A percentile compares a stretch with the other conserved stretches of the same genome.
phyloP scores from a whole-genome alignment of 2,329 filamentous ascomycete species.

The Apiospora hydei region DNA sequence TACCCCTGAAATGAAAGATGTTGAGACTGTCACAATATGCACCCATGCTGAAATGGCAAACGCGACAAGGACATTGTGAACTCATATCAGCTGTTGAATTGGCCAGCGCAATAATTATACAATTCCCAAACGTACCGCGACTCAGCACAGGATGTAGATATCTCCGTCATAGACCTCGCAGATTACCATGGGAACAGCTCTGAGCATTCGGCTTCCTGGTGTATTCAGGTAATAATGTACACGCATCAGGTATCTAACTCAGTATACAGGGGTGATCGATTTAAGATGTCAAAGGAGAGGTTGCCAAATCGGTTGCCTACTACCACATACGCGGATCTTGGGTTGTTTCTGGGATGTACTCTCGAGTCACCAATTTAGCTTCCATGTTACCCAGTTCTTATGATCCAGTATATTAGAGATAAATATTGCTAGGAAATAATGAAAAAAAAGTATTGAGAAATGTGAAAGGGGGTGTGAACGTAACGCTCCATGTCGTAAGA shows the following conservation, averaged over 20 bases:
- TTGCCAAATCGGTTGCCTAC: not conserved
- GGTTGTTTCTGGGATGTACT: no score
- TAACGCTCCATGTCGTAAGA: not conserved
- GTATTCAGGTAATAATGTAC: no score
- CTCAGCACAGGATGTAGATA: not conserved
- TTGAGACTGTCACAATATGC: not conserved
- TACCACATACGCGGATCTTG: not conserved
- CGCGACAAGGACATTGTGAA: not conserved
- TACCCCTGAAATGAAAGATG: not conserved
- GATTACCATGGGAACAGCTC: not conserved
- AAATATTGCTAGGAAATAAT: not conserved
- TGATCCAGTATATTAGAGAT: not conserved
- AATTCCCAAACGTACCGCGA: not conserved
- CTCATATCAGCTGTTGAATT: not conserved
- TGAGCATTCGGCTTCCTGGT: no score
- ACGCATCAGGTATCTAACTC: not conserved
- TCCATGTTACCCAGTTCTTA: not conserved
- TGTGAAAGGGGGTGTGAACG: not conserved
- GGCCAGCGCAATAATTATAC: not conserved
- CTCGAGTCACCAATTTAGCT: not conserved
- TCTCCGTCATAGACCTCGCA: accelerated
- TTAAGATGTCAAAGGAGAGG: not conserved
- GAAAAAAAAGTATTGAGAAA: not conserved
- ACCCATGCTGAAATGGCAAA: no score
- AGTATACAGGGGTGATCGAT: not conserved